Conservation (phyloP, 1,284 basidiomycete genomes). For the Microbotryum saponariae region DNA sequence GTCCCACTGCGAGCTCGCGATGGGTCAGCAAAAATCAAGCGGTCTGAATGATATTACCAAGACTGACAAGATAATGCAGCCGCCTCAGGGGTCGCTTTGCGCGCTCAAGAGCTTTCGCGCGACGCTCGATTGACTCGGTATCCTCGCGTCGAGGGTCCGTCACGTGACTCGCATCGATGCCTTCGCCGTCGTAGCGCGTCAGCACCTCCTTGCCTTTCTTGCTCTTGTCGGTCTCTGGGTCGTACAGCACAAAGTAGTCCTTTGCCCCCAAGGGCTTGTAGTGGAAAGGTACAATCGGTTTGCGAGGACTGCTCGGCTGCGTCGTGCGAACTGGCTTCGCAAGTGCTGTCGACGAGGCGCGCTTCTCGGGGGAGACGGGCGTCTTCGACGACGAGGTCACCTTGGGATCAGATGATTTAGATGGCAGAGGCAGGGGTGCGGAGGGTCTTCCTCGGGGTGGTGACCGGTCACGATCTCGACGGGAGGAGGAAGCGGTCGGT, state of each 20-base stretch:
- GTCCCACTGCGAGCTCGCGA: slow-evolving; percentile 55
- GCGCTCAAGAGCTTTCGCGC: background rate
- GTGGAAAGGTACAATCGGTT: slow-evolving; percentile 15
- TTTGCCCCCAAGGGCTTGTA: slow-evolving; percentile 47
- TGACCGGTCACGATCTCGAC: no score
- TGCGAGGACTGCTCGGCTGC: no score
- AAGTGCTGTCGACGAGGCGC: no score
- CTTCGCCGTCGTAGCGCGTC: slow-evolving; percentile 31
- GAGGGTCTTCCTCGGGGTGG: no score
- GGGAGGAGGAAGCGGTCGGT: no score
- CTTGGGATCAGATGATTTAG: no score
- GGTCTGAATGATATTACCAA: background rate
- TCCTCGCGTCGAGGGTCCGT: slow-evolving; percentile 12
- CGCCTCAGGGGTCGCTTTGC: no score
- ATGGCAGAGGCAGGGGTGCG: no score
- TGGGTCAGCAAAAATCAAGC: background rate
- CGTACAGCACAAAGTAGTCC: slow-evolving; percentile 57
- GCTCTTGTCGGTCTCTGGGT: slow-evolving; percentile 51
- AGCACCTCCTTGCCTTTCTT: slow-evolving; percentile 37
- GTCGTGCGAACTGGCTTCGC: no score
- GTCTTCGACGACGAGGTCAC: no score
- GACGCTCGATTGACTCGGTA: background rate
- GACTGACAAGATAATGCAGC: background rate
- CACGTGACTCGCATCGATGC: background rate
- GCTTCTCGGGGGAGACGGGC: no score